A percentile compares a stretch with the other conserved stretches of the same genome.
phyloP scores from a whole-genome alignment of 352 stramenopile species.

The Pythium vanterpoolii region DNA sequence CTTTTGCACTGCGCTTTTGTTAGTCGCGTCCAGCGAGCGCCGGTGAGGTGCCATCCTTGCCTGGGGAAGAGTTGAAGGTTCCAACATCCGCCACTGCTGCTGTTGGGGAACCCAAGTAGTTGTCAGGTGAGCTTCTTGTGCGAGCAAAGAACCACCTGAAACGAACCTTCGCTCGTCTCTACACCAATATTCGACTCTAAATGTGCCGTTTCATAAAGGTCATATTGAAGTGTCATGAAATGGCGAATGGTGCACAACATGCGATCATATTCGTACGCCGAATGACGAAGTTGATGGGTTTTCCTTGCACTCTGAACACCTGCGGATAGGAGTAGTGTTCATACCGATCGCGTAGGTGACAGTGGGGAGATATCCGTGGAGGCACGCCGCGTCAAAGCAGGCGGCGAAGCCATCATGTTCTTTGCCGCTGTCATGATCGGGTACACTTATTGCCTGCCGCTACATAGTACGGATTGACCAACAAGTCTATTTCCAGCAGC shows the following conservation, averaged over 20 bases:
- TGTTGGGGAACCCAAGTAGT: background rate
- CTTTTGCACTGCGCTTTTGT: conserved; percentile 35
- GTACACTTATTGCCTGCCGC: no score
- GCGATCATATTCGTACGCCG: conserved; percentile 10
- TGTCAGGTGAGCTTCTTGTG: background rate
- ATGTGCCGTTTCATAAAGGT: conserved; percentile 10
- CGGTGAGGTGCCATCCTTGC: background rate
- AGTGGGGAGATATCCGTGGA: conserved; percentile 7
- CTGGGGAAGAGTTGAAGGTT: background rate
- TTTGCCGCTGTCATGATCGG: background rate
- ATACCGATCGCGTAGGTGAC: conserved; percentile 2
- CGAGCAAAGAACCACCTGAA: conserved; percentile 15
- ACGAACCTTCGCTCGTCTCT: conserved; percentile 9
- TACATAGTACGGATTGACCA: no score
- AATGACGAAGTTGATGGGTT: conserved; percentile 24
- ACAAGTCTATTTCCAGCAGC: conserved; percentile 27
- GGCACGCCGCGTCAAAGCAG: conserved; percentile 2
- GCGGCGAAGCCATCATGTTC: background rate
- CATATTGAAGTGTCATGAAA: background rate
- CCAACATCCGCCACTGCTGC: background rate
- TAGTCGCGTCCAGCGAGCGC: no score
- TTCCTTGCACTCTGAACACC: conserved; percentile 23
- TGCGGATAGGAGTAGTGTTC: conserved; percentile 5
- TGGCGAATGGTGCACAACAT: background rate
- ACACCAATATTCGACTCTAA: conserved; percentile 18